Base-by-base conservation (phyloP, 2,329 filamentous ascomycete genomes). In the Microcyclospora tardicrescens region DNA sequence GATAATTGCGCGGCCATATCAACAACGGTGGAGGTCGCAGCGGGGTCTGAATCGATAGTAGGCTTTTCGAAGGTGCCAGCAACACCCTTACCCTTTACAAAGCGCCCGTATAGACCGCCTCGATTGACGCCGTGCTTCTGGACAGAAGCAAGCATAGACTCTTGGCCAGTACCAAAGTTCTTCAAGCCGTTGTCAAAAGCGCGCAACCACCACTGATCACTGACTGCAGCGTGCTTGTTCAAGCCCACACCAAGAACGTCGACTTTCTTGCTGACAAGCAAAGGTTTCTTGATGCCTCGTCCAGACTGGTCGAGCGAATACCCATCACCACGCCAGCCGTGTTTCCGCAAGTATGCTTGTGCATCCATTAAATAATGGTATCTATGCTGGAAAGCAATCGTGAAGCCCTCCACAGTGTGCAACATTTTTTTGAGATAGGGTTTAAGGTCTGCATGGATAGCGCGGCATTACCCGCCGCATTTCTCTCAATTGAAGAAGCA, bases 181-280 rank as follows among this genome's bases (percentile, higher is more conserved):
- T 91, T 82, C 47, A 95, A 66, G 40, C 87, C 86, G 58, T 86
- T 79, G 61, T 96, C 89, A 50, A 94, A 95, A 10, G 91, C 91
- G 42, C 84, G 81, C 62, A 94, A 71, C 91, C 91, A 98, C 91
- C 91, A 98, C 59, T 94, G 86, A 57, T 95, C 89, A 50, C 72
- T 69, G 27, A 73, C 68, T 19, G 68, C 68, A 40, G 67, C 61
- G 40, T 72, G 72, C 48, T 75, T 75, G 59, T 84, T 85, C 57
- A 83, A 78, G 39, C 89, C 89, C 5, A 96, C 68, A 16, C 89
- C 89, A 38, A 83, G 70, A 19, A 73, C 81, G 60, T 93, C 82
- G 51, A 79, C 72, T 62, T 93, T 93, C 52, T 83, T 80, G 42
- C 81, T 78, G 40, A 94, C 73, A 29, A 93, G 76, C 19, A 96